These are phyloP conservation scores for Hypoxylon intermedium DNA, from an alignment of 495 filamentous ascomycete genomes.

Conservation along the genomic window DNA sequence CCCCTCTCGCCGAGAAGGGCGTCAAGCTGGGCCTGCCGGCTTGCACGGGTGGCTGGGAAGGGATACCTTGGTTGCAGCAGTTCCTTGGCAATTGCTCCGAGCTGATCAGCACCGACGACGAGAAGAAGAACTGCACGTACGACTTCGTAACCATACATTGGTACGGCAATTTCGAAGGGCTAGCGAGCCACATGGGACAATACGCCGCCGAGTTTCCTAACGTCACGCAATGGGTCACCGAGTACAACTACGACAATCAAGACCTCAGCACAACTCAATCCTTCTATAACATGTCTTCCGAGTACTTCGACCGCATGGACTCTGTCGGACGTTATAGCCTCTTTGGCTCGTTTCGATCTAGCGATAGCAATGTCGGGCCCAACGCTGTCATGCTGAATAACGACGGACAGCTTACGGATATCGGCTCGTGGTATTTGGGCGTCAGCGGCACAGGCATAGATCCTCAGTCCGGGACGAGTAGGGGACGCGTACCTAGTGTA, in stretches of 20 bases:
- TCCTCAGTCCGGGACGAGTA: conserved; percentile 28
- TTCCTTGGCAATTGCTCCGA: conserved; percentile 64
- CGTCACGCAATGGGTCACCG: conserved; percentile 74
- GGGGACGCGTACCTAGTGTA: background rate
- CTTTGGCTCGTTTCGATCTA: conserved; percentile 74
- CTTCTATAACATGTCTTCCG: conserved; percentile 68
- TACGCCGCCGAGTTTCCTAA: conserved; percentile 65
- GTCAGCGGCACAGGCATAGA: conserved; percentile 56
- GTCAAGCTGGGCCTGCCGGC: conserved; percentile 66
- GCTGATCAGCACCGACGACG: conserved; percentile 44
- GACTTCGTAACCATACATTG: conserved; percentile 81
- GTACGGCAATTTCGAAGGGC: conserved; percentile 77
- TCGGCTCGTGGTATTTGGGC: conserved; percentile 78
- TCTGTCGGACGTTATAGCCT: conserved; percentile 71
- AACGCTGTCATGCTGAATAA: conserved; percentile 70
- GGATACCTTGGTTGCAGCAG: conserved; percentile 67
- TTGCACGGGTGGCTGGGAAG: conserved; percentile 61
- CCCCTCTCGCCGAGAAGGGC: conserved; percentile 65
- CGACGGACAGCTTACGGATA: conserved; percentile 69
- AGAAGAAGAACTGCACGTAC: conserved; percentile 62
- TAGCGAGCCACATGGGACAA: conserved; percentile 73
- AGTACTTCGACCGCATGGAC: conserved; percentile 69
- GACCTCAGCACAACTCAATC: conserved; percentile 61
- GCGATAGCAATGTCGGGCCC: conserved; percentile 71
- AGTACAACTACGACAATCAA: conserved; percentile 64